A percentile compares a stretch with the other conserved stretches of the same genome.
phyloP scores from a whole-genome alignment of 805 yeast genomes.

The Deakozyma indianensis region DNA sequence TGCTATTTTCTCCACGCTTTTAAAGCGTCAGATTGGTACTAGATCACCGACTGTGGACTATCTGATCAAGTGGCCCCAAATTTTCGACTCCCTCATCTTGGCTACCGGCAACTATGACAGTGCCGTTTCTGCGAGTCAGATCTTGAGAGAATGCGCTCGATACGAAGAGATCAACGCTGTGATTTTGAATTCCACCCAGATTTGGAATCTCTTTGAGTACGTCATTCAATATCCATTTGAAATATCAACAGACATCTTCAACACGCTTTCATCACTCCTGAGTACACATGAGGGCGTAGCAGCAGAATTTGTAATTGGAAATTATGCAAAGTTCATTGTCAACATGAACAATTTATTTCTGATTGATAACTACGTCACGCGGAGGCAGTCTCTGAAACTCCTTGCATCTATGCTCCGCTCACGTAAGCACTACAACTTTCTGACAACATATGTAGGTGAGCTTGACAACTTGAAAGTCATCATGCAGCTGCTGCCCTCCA shows the following conservation, averaged over 20 bases:
- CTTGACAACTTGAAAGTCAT: conserved; percentile 72
- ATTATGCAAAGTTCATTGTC: conserved; percentile 43
- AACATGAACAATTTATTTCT: conserved; percentile 57
- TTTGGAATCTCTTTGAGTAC: conserved; percentile 78
- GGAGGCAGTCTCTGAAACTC: conserved; percentile 72
- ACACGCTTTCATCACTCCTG: conserved; percentile 56
- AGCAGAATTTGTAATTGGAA: conserved; percentile 48
- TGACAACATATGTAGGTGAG: conserved; percentile 65
- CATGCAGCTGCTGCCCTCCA: conserved; percentile 78
- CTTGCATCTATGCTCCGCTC: conserved; percentile 58
- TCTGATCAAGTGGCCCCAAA: conserved; percentile 49
- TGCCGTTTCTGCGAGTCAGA: conserved; percentile 60
- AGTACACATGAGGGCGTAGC: conserved; percentile 56
- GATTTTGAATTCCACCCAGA: conserved; percentile 40
- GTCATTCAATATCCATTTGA: conserved; percentile 71
- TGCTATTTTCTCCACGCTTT: conserved; percentile 54
- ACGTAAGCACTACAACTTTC: conserved; percentile 54
- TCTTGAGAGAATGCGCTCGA: conserved; percentile 73
- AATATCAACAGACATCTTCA: conserved; percentile 78
- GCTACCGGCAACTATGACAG: conserved; percentile 65
- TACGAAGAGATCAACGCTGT: conserved; percentile 54
- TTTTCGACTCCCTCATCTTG: conserved; percentile 44
- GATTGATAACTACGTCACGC: conserved; percentile 77
- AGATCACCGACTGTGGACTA: conserved; percentile 83
- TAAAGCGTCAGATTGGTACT: conserved; percentile 58